Base-by-base conservation (phyloP, 345 rosid genomes). In the Lepidium africanum region DNA sequence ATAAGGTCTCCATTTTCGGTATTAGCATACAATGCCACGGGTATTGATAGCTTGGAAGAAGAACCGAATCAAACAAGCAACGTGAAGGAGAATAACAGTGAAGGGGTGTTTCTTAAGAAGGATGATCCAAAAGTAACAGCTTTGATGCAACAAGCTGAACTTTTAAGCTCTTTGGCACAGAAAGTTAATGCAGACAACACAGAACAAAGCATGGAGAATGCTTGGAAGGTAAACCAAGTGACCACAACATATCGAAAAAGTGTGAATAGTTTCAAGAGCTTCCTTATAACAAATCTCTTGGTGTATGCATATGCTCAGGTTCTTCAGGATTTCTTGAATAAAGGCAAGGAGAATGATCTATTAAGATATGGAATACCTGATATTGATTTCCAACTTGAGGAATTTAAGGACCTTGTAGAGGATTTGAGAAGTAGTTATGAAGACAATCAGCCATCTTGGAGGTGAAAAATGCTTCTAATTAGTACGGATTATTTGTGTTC, bases 141-240 rank as follows among this genome's bases (percentile, higher is more conserved):
- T 76, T 77, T 94, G 85, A 83, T 89, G 90, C 90, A 91, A 80
- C 97, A 91, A 84, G 97, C 99, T 35, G 91, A 87, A 74, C 87
- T 91, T 71, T 84, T 94, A 70, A 83, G 86, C 71, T 85, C 96
- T 11, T 83, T 94, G 54, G 89, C 96, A 3, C 54, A 66, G 67
- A 94, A 84, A 76, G 92, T 94, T 54, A 83, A 80, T 64, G 59
- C 82, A 36, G 97, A 91, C 59, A 87, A 83, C 75, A 81, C 90
- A 58, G 96, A 89, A 30, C 89, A 87, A 79, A 85, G 95, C 81
- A 83, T 89, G 70, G 99, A 94, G 81, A 85, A 84, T 86, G 95
- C 99, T 73, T 89, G 96, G 99, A 91, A 87, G 97, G 99, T 88
- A 75, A 67, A 50, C 52, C 12, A 54, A n/a, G 46, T 39, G 68